Conservation (phyloP, 176 grass and related monocot species). For the Cenchrus americanus region DNA sequence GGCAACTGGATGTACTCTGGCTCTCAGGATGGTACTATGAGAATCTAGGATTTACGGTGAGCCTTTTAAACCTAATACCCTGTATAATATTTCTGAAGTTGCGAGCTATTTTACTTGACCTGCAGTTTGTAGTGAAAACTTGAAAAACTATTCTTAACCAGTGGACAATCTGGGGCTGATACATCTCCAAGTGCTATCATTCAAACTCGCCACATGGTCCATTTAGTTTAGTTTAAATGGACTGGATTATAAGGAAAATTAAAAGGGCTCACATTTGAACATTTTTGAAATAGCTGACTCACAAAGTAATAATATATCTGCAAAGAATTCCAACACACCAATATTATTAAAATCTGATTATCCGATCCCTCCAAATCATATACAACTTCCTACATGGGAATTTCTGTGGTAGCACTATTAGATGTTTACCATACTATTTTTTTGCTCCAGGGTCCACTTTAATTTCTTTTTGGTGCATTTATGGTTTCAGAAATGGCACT, state of each 20-base stretch:
- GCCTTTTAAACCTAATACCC: neutral
- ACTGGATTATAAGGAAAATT: too few species aligned
- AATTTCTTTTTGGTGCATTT: constrained; percentile 22
- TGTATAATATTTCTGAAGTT: too few species aligned
- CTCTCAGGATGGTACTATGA: constrained; percentile 96
- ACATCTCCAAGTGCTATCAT: too few species aligned
- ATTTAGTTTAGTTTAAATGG: too few species aligned
- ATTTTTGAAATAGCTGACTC: neutral
- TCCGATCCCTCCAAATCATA: constrained; percentile 5
- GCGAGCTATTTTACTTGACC: neutral
- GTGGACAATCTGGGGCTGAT: neutral
- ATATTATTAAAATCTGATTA: neutral
- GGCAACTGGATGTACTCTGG: constrained; percentile 99
- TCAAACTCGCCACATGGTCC: too few species aligned
- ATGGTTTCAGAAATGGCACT: constrained; percentile 68
- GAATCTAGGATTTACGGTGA: constrained; percentile 97
- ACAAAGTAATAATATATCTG: neutral
- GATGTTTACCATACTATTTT: constrained; percentile 16
- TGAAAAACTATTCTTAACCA: neutral
- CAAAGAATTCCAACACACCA: neutral
- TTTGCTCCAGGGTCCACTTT: neutral
- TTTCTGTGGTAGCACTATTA: neutral
- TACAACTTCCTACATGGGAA: neutral
- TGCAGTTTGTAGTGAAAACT: neutral
- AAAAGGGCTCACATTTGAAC: neutral